Conservation (phyloP, 2,329 filamentous ascomycete species). For the Aspergillus tamarii region DNA sequence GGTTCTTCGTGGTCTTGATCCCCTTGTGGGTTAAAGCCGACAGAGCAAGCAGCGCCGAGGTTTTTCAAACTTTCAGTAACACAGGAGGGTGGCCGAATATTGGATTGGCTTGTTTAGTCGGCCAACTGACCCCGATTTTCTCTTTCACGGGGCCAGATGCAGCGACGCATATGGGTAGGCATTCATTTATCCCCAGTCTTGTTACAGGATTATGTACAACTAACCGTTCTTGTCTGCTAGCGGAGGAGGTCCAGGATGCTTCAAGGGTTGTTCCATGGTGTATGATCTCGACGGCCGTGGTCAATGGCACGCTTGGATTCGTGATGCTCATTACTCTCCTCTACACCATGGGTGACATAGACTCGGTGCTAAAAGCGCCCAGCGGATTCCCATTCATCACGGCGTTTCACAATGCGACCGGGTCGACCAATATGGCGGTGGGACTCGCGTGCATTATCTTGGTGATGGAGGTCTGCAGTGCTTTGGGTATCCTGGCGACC, state of each 20-base stretch:
- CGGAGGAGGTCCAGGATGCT: conserved; percentile 55
- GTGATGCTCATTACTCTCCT: conserved; percentile 48
- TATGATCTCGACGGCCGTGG: conserved; percentile 51
- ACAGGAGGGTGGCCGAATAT: conserved; percentile 39
- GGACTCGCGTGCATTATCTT: not conserved
- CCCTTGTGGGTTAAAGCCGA: conserved; percentile 30
- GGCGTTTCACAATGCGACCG: not conserved
- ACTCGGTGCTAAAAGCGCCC: conserved; percentile 40
- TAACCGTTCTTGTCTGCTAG: conserved; percentile 31
- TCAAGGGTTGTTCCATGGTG: conserved; percentile 51
- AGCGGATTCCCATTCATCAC: conserved; percentile 53
- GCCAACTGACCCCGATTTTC: conserved; percentile 29
- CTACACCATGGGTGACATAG: conserved; percentile 47
- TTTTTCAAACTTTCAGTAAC: conserved; percentile 33
- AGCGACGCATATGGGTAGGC: conserved; percentile 37
- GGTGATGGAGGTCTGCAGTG: conserved; percentile 9
- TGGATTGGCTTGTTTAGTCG: conserved; percentile 45
- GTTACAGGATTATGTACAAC: not conserved
- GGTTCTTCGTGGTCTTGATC: conserved; percentile 48
- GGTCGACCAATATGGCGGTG: not conserved
- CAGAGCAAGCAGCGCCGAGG: conserved; percentile 29
- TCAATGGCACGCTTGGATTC: conserved; percentile 54
- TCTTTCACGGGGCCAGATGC: conserved; percentile 36
- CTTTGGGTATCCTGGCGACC: conserved; percentile 35
- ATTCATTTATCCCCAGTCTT: not conserved